Percentiles rank a stretch among this genome's conserved stretches.
These are phyloP conservation scores for Agaricus sinodeliciosus DNA, from an alignment of 768 basidiomycete genomes.

Conservation along the genomic window DNA sequence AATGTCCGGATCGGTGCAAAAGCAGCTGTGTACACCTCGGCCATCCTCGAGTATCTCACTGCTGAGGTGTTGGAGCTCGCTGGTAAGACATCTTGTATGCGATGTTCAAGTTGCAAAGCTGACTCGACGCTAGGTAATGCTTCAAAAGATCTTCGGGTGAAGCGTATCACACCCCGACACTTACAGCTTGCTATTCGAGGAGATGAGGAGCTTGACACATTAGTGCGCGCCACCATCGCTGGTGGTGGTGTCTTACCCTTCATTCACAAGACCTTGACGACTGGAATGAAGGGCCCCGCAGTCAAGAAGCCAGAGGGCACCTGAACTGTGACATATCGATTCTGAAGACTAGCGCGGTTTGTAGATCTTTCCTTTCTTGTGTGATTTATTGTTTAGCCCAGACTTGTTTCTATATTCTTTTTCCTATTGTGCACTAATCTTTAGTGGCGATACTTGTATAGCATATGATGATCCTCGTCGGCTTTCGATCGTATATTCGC, in stretches of 20 bases:
- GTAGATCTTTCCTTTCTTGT: background rate
- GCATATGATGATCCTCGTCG: background rate
- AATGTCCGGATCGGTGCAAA: conserved; percentile 97
- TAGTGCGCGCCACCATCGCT: conserved; percentile 92
- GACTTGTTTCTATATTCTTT: background rate
- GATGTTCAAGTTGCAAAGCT: background rate
- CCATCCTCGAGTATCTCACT: conserved; percentile 92
- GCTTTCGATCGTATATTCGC: background rate
- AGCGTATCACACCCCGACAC: conserved; percentile 95
- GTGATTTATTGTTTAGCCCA: background rate
- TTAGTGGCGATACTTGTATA: background rate
- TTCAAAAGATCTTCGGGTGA: conserved; percentile 94
- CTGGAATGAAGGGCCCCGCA: conserved; percentile 33
- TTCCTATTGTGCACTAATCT: background rate
- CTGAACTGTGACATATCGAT: conserved; percentile 10
- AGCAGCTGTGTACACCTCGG: conserved; percentile 94
- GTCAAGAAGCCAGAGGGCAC: conserved; percentile 39
- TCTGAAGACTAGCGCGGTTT: background rate
- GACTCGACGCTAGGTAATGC: conserved; percentile 65
- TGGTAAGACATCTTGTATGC: conserved; percentile 42
- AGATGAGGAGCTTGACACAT: conserved; percentile 94
- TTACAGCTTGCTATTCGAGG: conserved; percentile 94
- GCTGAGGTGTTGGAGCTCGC: conserved; percentile 96
- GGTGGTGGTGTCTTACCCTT: conserved; percentile 85
- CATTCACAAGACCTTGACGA: conserved; percentile 80